phyloP scores from a whole-genome alignment of 2,329 filamentous ascomycete species.

The Neoscytalidium dimidiatum region DNA sequence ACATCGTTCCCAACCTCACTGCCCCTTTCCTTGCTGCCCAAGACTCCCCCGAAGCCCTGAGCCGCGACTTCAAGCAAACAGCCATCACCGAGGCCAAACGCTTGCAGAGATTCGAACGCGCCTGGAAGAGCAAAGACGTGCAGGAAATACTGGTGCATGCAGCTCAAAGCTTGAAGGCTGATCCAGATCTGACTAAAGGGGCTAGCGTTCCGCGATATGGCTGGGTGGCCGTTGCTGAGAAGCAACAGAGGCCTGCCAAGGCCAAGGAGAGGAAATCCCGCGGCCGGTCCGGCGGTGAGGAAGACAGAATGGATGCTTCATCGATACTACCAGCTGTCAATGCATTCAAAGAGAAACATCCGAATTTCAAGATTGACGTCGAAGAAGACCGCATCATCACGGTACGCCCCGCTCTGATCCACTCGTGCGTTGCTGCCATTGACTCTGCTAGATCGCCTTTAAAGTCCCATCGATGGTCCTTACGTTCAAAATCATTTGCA shows the following conservation, averaged over 20 bases:
- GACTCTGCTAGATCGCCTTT: constrained; percentile 30
- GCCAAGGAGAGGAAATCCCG: constrained; percentile 19
- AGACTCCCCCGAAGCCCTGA: constrained; percentile 32
- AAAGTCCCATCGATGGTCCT: constrained; percentile 28
- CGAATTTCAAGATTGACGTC: constrained; percentile 30
- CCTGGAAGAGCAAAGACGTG: constrained; percentile 40
- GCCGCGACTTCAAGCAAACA: constrained; percentile 40
- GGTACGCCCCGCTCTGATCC: constrained; percentile 23
- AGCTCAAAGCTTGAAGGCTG: constrained; percentile 37
- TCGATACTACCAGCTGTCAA: constrained; percentile 28
- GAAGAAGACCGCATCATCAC: constrained; percentile 30
- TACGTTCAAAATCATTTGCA: constrained; percentile 32
- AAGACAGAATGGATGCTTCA: constrained; percentile 18
- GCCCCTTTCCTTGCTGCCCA: constrained; percentile 38
- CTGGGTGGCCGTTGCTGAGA: constrained; percentile 36
- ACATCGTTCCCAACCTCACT: constrained; percentile 45
- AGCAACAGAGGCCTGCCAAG: constrained; percentile 22
- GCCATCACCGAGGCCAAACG: constrained; percentile 37
- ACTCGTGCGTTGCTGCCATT: background rate
- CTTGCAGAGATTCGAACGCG: constrained; percentile 38
- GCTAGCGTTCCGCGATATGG: constrained; percentile 39
- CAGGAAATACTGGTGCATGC: constrained; percentile 37
- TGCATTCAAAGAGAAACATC: constrained; percentile 29
- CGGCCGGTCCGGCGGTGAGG: constrained; percentile 21
- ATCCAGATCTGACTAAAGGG: constrained; percentile 40